Evolutionary conservation across 2,329 filamentous ascomycete genomes (phyloP), one percentile per base, ranked within the genome.

Genomic region (Phyllachora maydis): DNA sequence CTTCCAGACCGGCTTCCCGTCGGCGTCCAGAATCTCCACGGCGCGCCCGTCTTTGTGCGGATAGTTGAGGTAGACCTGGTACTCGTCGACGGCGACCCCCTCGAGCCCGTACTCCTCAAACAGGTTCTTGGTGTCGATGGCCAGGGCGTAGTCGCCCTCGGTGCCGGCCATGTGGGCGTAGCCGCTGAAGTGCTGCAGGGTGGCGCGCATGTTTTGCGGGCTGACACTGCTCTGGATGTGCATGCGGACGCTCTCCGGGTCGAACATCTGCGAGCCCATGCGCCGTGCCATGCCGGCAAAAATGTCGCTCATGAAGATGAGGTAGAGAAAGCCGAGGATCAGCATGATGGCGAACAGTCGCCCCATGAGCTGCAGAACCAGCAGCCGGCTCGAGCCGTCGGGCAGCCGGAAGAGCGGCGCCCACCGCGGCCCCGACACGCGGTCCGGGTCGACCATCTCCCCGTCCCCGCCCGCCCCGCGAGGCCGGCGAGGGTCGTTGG

Each of bases 131-230:
- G 93, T 67, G 54, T 83, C 90, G 51, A 79, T 65, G 6, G 79
- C 85, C 26, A 91, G 59, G 21, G 74, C 77, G 37, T 74, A 82
- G 49, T 90, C 85, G 22, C 88, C 88, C 50, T 92, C 74, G 3
- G 82, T 91, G n/a, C 88, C 88, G 3, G 81, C 88, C 31, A 95
- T 60, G 46, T 95, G 88, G 30, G 88, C 77, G 42, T 78, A 92
- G 26, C 64, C 65, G 4, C 81, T 85, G 31, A 85, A 68, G 39
- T 83, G 75, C 37, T 65, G 55, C 29, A 92, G 50, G 28, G 77
- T 76, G 19, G 77, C 70, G 32, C 68, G 63, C 42, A 88, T 74
- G 23, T 61, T 58, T 28, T 59, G 57, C 26, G 65, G 56, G 38
- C 90, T 73, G 33, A 91, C 65, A 35, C 67, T 68, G 23, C 59